Evolutionary conservation across 768 basidiomycete genomes (phyloP).

Genomic region (Lactarius sanguifluus): DNA sequence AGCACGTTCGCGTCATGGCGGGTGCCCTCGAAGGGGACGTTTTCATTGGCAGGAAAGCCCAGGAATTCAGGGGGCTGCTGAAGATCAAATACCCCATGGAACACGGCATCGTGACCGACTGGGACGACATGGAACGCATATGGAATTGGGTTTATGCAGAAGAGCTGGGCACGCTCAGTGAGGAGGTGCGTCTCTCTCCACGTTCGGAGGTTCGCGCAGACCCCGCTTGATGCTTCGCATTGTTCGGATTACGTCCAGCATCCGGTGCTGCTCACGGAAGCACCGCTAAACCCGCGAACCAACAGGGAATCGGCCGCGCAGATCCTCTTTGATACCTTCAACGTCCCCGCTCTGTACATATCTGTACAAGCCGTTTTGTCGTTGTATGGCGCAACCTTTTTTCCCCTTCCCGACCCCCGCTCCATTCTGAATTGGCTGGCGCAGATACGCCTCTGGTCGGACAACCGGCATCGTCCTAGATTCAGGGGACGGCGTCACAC

Average conservation of each 20-base stretch:
- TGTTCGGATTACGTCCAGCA: conserved; percentile 55
- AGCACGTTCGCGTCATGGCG: conserved; percentile 97
- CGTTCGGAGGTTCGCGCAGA: conserved; percentile 9
- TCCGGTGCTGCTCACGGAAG: conserved; percentile 95
- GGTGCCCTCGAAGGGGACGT: conserved; percentile 95
- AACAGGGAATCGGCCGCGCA: conserved; percentile 97
- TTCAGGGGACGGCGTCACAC: conserved; percentile 98
- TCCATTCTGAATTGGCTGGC: background rate
- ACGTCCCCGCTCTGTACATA: conserved; percentile 95
- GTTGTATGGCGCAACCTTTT: conserved; percentile 55
- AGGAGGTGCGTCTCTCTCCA: conserved; percentile 66
- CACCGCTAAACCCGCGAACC: conserved; percentile 92
- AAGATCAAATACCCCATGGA: conserved; percentile 99
- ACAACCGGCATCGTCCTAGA: conserved; percentile 99
- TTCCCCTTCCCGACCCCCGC: background rate
- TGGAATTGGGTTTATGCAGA: conserved; percentile 98
- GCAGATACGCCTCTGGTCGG: conserved; percentile 94
- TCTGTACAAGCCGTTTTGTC: conserved; percentile 97
- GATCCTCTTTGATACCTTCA: conserved; percentile 99
- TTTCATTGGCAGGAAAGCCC: conserved; percentile 93
- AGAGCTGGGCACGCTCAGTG: conserved; percentile 91
- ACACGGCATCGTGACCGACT: conserved; percentile 98
- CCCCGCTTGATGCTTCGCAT: conserved; percentile 21
- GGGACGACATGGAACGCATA: conserved; percentile 99
- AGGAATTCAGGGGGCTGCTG: conserved; percentile 91